A percentile compares a stretch with the other conserved stretches of the same genome.
phyloP scores from a whole-genome alignment of 192 early-diverging fungal species.

The Phycomyces blakesleeanus region DNA sequence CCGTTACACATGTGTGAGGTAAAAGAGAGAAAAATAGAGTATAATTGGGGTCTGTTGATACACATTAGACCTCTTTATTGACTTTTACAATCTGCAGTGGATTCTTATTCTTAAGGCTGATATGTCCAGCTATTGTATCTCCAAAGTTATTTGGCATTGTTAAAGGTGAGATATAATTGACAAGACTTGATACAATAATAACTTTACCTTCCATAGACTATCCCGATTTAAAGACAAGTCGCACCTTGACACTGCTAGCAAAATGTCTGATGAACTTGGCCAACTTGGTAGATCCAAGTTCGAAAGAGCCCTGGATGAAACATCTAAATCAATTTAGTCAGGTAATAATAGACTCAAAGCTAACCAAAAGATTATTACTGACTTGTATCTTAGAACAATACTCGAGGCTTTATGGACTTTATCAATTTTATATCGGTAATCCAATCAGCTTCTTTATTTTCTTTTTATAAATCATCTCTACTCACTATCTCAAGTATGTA shows the following conservation, averaged over 20 bases:
- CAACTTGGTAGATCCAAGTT: constrained; percentile 59
- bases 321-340: constrained; percentile 61
- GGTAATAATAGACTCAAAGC: constrained; percentile 18
- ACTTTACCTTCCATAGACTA: constrained; percentile 42
- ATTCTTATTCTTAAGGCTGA: constrained; percentile 66
- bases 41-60: no score
- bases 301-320: constrained; percentile 67
- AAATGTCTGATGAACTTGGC: constrained; percentile 71
- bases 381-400: constrained; percentile 42
- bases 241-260: constrained; percentile 67
- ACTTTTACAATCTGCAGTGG: constrained; percentile 35
- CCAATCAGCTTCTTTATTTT: no score
- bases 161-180: constrained; percentile 24
- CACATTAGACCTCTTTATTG: constrained; percentile 24
- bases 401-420: constrained; percentile 53
- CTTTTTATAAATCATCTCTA: no score
- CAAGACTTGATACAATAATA: not conserved
- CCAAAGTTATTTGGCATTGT: constrained; percentile 71
- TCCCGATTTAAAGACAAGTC: constrained; percentile 49
- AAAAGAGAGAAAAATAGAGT: constrained; percentile 2
- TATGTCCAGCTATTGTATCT: constrained; percentile 70
- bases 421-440: constrained; percentile 57
- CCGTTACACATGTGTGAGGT: constrained; percentile 40
- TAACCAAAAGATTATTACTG: not conserved
- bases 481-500: not conserved